phyloP scores from a whole-genome alignment of 177 flowering plant species.

The Tripterygium wilfordii region DNA sequence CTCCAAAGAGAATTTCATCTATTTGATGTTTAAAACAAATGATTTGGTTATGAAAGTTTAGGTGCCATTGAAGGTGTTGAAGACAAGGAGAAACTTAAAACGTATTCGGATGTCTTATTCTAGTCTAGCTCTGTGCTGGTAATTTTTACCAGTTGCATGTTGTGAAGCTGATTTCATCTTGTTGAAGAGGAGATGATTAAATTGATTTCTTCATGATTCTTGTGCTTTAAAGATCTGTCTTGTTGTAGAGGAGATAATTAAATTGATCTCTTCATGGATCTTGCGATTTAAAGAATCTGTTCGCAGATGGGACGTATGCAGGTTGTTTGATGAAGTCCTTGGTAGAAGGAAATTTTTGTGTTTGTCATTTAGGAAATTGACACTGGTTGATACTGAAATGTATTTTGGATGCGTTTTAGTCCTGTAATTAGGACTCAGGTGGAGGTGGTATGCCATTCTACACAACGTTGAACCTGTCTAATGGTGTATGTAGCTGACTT shows the following conservation, averaged over 20 bases:
- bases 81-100: conserved; percentile 8
- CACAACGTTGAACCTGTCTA: too few species aligned
- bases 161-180: conserved; percentile 7
- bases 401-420: too few species aligned
- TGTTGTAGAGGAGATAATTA: conserved; percentile 1
- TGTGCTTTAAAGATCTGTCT: neutral
- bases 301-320: neutral
- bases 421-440: too few species aligned
- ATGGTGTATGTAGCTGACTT: too few species aligned
- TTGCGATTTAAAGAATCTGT: neutral
- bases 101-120: conserved; percentile 9
- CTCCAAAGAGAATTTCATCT: conserved; percentile 83
- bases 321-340: neutral
- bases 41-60: conserved; percentile 10
- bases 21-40: conserved; percentile 4
- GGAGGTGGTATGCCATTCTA: too few species aligned
- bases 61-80: conserved; percentile 15
- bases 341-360: too few species aligned
- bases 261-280: conserved; percentile 10
- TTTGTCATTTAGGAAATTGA: too few species aligned
- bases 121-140: conserved; percentile 16
- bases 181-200: conserved; percentile 2
- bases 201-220: conserved; percentile 10
- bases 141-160: conserved; percentile 15
- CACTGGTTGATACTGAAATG: too few species aligned